Conservation (phyloP, 2,329 filamentous ascomycete species). For the Ceratocystis cubensis region DNA sequence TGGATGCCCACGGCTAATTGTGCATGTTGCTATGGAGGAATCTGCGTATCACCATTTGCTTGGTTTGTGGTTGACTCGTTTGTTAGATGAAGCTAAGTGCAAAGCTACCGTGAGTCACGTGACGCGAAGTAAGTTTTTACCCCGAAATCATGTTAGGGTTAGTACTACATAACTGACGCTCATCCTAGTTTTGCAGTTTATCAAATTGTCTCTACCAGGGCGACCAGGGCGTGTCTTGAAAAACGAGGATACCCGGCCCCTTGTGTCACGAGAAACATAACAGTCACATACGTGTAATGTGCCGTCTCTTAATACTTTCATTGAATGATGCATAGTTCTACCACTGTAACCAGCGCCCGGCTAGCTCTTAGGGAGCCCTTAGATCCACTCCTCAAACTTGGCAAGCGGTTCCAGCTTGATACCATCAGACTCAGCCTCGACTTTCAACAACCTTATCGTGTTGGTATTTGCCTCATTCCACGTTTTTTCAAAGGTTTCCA, state of each 20-base stretch:
- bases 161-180: neutral
- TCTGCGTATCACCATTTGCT: neutral
- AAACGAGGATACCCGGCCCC: neutral
- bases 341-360: neutral
- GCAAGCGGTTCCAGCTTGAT: slow-evolving; percentile 35
- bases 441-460: slow-evolving; percentile 54
- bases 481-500: slow-evolving; percentile 49
- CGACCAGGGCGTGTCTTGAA: neutral
- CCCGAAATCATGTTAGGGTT: neutral
- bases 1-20: neutral
- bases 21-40: neutral
- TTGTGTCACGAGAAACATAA: neutral
- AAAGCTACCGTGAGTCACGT: neutral
- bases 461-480: slow-evolving; percentile 48
- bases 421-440: slow-evolving; percentile 63
- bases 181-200: neutral
- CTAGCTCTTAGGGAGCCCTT: neutral
- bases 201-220: neutral
- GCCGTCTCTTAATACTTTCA: neutral
- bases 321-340: neutral
- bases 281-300: neutral
- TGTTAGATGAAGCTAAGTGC: neutral
- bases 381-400: slow-evolving; percentile 34
- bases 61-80: slow-evolving; percentile 1
- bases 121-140: neutral